Evolutionary conservation across 352 stramenopile genomes (phyloP).

Genomic region (Peronosclerospora sorghi): DNA sequence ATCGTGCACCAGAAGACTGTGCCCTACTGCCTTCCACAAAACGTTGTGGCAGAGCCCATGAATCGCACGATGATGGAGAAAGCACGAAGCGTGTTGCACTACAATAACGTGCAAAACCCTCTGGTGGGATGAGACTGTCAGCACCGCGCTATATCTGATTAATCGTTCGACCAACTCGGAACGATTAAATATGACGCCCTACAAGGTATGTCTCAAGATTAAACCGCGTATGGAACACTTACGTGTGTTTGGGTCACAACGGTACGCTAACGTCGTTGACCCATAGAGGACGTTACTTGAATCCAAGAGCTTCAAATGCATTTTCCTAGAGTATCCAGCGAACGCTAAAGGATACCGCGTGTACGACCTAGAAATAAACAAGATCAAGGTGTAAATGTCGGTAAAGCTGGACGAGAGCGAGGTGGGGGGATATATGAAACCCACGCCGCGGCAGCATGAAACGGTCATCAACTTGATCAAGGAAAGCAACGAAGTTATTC

Average conservation of each 20-base stretch:
- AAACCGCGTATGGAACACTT: conserved; percentile 10
- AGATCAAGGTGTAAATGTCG: background rate
- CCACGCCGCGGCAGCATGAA: too few species aligned
- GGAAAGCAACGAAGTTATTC: too few species aligned
- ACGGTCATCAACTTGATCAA: too few species aligned
- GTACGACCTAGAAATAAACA: background rate
- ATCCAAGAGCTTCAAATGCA: background rate
- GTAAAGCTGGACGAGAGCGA: background rate
- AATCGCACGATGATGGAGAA: conserved; percentile 18
- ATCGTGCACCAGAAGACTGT: conserved; percentile 11
- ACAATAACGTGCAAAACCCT: conserved; percentile 10
- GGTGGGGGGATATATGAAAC: too few species aligned
- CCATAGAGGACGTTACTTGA: background rate
- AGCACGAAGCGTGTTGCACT: conserved; percentile 8
- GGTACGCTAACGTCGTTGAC: conserved; percentile 18
- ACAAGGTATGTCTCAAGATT: conserved; percentile 9
- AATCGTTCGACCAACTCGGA: too few species aligned
- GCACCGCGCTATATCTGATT: conserved; percentile 8
- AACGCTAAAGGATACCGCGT: background rate
- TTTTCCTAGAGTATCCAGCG: background rate
- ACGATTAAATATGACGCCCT: conserved; percentile 6
- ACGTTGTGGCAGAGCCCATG: conserved; percentile 11
- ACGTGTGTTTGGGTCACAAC: conserved; percentile 18
- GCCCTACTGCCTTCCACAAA: conserved; percentile 10
- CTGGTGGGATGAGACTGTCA: conserved; percentile 24